A percentile compares a stretch with the other conserved stretches of the same genome.
These are phyloP conservation scores for Conidiobolus incongruus DNA, from an alignment of 371 early-diverging fungal genomes.

Conservation along the genomic window DNA sequence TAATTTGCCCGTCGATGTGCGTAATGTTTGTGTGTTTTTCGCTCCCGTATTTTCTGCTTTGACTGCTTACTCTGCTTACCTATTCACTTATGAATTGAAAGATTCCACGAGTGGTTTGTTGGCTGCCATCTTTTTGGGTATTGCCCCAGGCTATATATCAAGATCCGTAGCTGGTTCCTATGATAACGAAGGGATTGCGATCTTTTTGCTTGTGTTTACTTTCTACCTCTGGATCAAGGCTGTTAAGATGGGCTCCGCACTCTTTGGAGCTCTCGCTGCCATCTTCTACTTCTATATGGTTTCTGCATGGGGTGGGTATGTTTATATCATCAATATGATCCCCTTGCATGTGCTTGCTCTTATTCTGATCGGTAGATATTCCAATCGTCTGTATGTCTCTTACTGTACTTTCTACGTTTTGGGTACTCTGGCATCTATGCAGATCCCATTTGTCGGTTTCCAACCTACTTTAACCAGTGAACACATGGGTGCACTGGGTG, in stretches of 20 bases:
- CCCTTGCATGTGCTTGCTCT: constrained; percentile 91
- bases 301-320: constrained; percentile 98
- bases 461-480: constrained; percentile 90
- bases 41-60: constrained; percentile 90
- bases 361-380: constrained; percentile 89
- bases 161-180: constrained; percentile 98
- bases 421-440: constrained; percentile 92
- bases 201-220: constrained; percentile 90
- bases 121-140: constrained; percentile 90
- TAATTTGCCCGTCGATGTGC: constrained; percentile 88
- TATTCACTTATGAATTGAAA: constrained; percentile 74
- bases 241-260: constrained; percentile 72
- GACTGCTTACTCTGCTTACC: constrained; percentile 82
- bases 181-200: constrained; percentile 98
- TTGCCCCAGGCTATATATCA: constrained; percentile 97
- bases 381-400: constrained; percentile 77
- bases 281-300: constrained; percentile 98
- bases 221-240: constrained; percentile 94
- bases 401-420: constrained; percentile 93
- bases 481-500: constrained; percentile 94
- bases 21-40: constrained; percentile 91
- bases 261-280: constrained; percentile 68
- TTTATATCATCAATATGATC: constrained; percentile 95
- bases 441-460: constrained; percentile 97
- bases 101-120: constrained; percentile 78